Evolutionary conservation across 805 yeast species (phyloP), one percentile per base, ranked within the genome.

Genomic region (Gaillardinia entomophila): DNA sequence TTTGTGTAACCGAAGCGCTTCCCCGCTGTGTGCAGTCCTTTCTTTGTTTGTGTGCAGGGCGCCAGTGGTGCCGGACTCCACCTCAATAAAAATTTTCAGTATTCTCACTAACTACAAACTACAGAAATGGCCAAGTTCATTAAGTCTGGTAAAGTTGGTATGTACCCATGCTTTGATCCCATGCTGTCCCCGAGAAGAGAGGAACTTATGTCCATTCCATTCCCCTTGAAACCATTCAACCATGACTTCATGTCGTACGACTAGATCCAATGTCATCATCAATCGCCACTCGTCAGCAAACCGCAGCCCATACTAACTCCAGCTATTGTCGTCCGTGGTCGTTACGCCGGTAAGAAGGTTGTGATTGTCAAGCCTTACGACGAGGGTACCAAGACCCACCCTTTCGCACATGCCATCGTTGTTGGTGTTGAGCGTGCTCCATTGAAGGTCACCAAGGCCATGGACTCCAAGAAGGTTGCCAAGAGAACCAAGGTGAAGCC

Each of bases 311-410:
- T 38, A 45, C 49, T 45, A 45, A 45, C 48, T 49, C 31, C 66
- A 84, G 95, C 97, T 77, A 89, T 92, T 76, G 89, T 92, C 71
- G 95, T 89, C 73, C 90, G 97, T 73, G 98, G 98, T 66, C 92
- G 98, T 79, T 90, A 79, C 86, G 98, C 98, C 70, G 98, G 98
- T 79, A 90, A 89, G 85, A 92, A 92, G 84, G 98, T 92, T 55
- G 98, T 92, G 69, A 88, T 92, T 66, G 89, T 92, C 68, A 88
- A 86, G 75, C 92, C 96, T 57, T 94, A 85, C 69, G 97, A 92
- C 66, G 97, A 92, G 65, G 98, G 98, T 68, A 78, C 97, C 77
- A 92, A 92, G 78, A 68, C 92, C 49, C 97, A 90, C 79, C 92
- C 94, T 62, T 92, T 88, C 85, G 95, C 96, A 69, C 97, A 92